Conservation (phyloP, 345 rosid species). For the Arabidopsis thaliana region DNA sequence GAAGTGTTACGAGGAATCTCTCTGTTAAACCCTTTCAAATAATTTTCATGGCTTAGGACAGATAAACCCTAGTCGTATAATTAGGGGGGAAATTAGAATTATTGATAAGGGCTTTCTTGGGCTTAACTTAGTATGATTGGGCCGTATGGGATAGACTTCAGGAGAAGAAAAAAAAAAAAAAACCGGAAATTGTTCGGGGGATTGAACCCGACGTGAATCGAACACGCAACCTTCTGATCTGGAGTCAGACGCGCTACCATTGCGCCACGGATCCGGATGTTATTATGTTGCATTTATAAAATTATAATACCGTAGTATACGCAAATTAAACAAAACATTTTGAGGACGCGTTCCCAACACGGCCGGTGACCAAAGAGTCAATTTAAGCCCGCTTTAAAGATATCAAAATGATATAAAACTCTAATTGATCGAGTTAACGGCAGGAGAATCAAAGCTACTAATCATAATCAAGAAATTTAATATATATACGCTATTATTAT, state of each 20-base stretch:
- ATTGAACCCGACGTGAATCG: constrained; percentile 86
- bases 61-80: constrained; percentile 38
- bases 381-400: constrained; percentile 1
- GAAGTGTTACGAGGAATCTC: not conserved
- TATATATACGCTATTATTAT: not conserved
- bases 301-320: not conserved
- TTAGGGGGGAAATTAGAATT: constrained; percentile 14
- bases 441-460: constrained; percentile 8
- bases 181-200: constrained; percentile 11
- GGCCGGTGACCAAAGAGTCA: constrained; percentile 18
- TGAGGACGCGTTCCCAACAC: constrained; percentile 1
- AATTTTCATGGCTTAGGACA: constrained; percentile 5
- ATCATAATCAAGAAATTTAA: constrained; percentile 5
- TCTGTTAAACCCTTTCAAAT: constrained; percentile 41
- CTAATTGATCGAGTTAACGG: not conserved
- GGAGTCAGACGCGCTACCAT: constrained; percentile 99
- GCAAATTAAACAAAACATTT: too few species aligned
- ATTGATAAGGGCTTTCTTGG: constrained; percentile 24
- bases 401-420: not conserved
- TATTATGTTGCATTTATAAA: not conserved
- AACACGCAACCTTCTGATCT: constrained; percentile 99
- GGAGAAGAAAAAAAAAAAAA: too few species aligned
- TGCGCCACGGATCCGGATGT: constrained; percentile 85
- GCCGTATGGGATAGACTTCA: not conserved
- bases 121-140: not conserved